phyloP scores from a whole-genome alignment of 192 early-diverging fungal species.

The Coemansia sp. region DNA sequence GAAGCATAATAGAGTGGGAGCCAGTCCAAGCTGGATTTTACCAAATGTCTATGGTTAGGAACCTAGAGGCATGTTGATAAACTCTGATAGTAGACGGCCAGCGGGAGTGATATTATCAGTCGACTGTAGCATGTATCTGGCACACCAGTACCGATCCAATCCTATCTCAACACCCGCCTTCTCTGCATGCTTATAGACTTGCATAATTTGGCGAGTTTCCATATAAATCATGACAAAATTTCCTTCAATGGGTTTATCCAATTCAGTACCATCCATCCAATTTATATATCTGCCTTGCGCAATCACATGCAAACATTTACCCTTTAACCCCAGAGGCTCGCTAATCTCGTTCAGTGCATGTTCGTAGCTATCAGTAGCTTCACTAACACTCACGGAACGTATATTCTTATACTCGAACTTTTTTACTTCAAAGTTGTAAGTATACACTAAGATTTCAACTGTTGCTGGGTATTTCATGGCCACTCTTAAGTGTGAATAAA shows the following conservation, averaged over 20 bases:
- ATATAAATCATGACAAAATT: neutral
- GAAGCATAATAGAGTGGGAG: neutral
- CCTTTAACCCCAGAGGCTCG: neutral
- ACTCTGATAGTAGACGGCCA: neutral
- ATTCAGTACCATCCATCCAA: neutral
- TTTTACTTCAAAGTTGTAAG: neutral
- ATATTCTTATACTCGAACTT: neutral
- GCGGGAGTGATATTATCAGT: neutral
- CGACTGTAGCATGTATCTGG: neutral
- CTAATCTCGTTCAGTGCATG: neutral
- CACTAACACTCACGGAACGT: neutral
- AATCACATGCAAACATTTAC: neutral
- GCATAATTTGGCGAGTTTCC: neutral
- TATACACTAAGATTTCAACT: neutral
- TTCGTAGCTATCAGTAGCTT: neutral
- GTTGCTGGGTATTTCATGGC: neutral
- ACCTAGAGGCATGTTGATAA: neutral
- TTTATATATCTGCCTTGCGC: neutral
- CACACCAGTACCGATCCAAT: neutral
- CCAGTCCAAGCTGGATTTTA: neutral
- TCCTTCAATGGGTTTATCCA: neutral
- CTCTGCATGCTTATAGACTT: neutral
- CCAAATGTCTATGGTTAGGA: neutral
- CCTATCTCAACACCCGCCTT: neutral
- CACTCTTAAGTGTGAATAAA: neutral